phyloP scores from a whole-genome alignment of 2,329 filamentous ascomycete genomes.

The Arthroderma uncinatum region DNA sequence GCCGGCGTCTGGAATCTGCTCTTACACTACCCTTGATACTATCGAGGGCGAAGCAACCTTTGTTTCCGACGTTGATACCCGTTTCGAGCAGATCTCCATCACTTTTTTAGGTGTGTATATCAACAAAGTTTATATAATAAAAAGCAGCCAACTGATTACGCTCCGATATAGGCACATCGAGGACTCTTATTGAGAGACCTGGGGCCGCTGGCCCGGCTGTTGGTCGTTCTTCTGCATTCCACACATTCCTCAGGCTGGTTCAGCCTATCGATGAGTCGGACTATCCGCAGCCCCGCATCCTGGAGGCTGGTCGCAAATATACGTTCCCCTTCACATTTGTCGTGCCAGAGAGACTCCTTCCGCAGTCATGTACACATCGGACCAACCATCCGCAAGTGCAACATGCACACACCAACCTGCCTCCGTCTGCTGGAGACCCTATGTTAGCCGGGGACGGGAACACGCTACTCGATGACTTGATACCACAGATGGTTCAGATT shows the following conservation, averaged over 20 bases:
- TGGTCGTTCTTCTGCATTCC: conserved; percentile 45
- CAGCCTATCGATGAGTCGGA: conserved; percentile 46
- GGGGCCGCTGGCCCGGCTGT: conserved; percentile 42
- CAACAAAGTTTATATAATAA: conserved; percentile 2
- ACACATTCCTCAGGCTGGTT: conserved; percentile 51
- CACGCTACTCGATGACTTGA: conserved; percentile 47
- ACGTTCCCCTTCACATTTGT: conserved; percentile 54
- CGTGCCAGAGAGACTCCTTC: conserved; percentile 49
- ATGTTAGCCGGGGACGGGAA: conserved; percentile 42
- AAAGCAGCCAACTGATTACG: neutral
- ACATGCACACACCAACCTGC: conserved; percentile 47
- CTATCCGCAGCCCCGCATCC: conserved; percentile 46
- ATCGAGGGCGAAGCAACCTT: conserved; percentile 23
- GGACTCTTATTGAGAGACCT: conserved; percentile 46
- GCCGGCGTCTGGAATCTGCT: conserved; percentile 7
- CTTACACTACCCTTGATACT: conserved; percentile 24
- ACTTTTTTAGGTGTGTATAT: conserved; percentile 21
- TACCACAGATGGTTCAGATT: conserved; percentile 52
- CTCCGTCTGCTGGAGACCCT: conserved; percentile 51
- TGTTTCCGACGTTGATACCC: conserved; percentile 21
- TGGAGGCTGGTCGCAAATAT: conserved; percentile 46
- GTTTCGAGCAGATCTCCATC: conserved; percentile 22
- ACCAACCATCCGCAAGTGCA: conserved; percentile 42
- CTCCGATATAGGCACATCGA: conserved; percentile 34
- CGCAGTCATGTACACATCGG: conserved; percentile 47